A percentile compares a stretch with the other conserved stretches of the same genome.
Conservation (phyloP, 2,329 filamentous ascomycete genomes). For the Pyricularia sp. region DNA sequence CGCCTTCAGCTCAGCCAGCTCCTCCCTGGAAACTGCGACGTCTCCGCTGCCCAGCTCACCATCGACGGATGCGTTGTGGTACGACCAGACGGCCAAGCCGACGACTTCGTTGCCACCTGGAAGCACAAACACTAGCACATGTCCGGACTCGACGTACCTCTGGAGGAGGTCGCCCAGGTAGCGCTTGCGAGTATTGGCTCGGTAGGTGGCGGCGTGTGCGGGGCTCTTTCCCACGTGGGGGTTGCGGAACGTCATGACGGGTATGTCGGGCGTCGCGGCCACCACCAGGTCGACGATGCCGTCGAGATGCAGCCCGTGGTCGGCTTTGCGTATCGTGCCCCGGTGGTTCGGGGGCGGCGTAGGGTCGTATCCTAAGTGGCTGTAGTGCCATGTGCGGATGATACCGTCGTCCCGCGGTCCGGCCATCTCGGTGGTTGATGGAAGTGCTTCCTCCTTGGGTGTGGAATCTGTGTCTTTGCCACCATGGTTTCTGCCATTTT, state of each 20-base stretch:
- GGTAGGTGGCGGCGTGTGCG: background rate
- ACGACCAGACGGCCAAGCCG: background rate
- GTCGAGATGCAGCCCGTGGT: background rate
- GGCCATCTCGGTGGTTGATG: background rate
- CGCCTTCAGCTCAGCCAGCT: background rate
- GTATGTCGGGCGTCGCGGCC: background rate
- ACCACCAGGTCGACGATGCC: background rate
- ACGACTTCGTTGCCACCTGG: background rate
- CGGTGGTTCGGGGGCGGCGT: background rate
- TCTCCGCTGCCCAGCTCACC: background rate
- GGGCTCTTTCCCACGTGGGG: background rate
- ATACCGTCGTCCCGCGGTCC: background rate
- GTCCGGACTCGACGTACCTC: background rate
- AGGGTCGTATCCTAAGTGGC: background rate
- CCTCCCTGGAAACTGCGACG: background rate
- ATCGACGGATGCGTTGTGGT: background rate
- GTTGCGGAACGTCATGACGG: background rate
- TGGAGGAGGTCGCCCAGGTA: background rate
- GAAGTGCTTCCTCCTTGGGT: background rate
- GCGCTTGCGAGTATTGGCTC: background rate
- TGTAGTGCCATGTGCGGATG: background rate
- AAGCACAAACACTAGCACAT: background rate
- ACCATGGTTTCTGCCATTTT: background rate
- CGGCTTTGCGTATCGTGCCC: background rate
- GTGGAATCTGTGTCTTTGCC: background rate